Percentiles rank a stretch among this genome's conserved stretches.
These are phyloP conservation scores for Dothiorella sarmentorum DNA, from an alignment of 2,329 filamentous ascomycete genomes.

Conservation along the genomic window DNA sequence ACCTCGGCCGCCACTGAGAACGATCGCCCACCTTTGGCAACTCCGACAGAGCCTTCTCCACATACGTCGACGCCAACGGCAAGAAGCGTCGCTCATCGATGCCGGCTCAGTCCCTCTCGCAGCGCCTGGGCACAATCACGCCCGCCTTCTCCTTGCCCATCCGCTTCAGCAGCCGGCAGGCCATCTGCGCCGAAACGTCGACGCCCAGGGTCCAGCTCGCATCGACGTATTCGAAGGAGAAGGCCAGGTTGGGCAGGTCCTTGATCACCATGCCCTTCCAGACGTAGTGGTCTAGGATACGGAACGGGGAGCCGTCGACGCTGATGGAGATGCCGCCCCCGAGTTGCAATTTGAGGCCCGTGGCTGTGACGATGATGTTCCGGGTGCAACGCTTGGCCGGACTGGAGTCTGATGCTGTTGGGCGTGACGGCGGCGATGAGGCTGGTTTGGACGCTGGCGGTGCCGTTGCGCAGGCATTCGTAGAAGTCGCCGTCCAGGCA, in stretches of 20 bases:
- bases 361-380: constrained; percentile 65
- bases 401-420: constrained; percentile 46
- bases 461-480: constrained; percentile 48
- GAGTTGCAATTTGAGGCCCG: constrained; percentile 56
- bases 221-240: constrained; percentile 59
- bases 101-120: neutral
- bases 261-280: constrained; percentile 63
- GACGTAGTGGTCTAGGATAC: constrained; percentile 50
- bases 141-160: constrained; percentile 34
- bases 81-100: too few relatives aligned
- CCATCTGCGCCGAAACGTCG: constrained; percentile 51
- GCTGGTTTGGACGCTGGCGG: constrained; percentile 53
- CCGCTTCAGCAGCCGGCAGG: constrained; percentile 49
- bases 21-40: constrained; percentile 49
- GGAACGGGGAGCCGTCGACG: constrained; percentile 49
- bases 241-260: constrained; percentile 58
- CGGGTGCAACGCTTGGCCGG: constrained; percentile 47
- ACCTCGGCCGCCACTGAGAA: constrained; percentile 43
- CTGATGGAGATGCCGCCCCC: constrained; percentile 51
- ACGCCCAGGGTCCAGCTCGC: constrained; percentile 61
- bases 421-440: constrained; percentile 50
- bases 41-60: constrained; percentile 40
- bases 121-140: neutral
- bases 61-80: constrained; percentile 42
- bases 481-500: constrained; percentile 60